Percentiles rank a stretch among this genome's conserved stretches.
Conservation (phyloP, 805 yeast genomes). For the Sungouiella blattae region DNA sequence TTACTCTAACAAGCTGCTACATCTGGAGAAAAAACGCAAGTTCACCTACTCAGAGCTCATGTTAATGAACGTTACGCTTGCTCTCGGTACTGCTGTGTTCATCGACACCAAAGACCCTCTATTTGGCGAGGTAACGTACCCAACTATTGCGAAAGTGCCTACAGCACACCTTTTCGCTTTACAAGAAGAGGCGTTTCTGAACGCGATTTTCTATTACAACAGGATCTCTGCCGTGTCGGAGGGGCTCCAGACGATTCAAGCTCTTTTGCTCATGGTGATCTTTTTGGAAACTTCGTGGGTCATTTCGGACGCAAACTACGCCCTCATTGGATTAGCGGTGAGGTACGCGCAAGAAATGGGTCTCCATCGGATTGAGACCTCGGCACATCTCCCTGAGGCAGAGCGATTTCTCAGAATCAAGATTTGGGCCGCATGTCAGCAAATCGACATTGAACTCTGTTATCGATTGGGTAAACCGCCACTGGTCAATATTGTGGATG, state of each 20-base stretch:
- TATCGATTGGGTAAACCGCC: conserved; percentile 50
- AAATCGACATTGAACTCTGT: conserved; percentile 43
- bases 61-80: conserved; percentile 28
- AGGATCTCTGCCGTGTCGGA: conserved; percentile 47
- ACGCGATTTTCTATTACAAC: conserved; percentile 42
- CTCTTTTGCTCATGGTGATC: conserved; percentile 43
- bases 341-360: conserved; percentile 58
- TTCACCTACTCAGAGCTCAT: conserved; percentile 31
- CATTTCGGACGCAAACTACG: conserved; percentile 38
- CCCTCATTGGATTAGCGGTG: conserved; percentile 43
- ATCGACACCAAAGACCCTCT: conserved; percentile 12
- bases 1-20: conserved; percentile 14
- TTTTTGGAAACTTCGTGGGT: conserved; percentile 29
- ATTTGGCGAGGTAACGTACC: neutral
- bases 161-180: conserved; percentile 7
- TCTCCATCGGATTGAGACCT: conserved; percentile 47
- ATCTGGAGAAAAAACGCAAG: conserved; percentile 7
- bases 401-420: conserved; percentile 38
- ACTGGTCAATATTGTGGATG: conserved; percentile 38
- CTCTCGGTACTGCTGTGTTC: conserved; percentile 22
- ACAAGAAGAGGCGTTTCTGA: conserved; percentile 11
- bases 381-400: conserved; percentile 27
- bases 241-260: conserved; percentile 50
- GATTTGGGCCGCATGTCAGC: conserved; percentile 50
- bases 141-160: conserved; percentile 3